Evolutionary conservation across 192 early-diverging fungal genomes (phyloP), one percentile per base, ranked within the genome.

Genomic region (Radiomyces spectabilis): DNA sequence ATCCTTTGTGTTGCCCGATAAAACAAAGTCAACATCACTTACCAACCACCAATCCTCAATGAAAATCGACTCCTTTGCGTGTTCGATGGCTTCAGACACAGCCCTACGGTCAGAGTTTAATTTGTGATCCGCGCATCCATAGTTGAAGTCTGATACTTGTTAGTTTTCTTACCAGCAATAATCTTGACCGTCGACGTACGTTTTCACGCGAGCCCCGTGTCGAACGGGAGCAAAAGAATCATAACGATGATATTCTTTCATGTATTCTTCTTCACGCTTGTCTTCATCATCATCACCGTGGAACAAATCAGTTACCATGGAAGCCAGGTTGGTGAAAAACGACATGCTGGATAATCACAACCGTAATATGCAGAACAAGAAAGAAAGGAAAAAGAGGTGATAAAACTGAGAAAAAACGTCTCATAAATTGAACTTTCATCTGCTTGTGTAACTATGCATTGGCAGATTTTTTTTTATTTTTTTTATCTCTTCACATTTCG

Each of bases 31-130:
- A 55, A 33, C 13, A 35, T 1, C 41, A 31, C 46, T 59, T 55
- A 84, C 83, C 51, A 93, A 71, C 85, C 90, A 93, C 91, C 91
- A 92, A 72, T 91, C 89, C 25, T 74, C 81, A 60, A 87, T 83
- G 59, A 79, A 85, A 55, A 88, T 86, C 41, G 61, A 61, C 29
- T 70, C 65, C 40, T 83, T 82, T 25, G 87, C 86, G 45, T 76
- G 71, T 55, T 77, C 68, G 49, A 90, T 67, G 12, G 86, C 86
- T 38, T 88, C 86, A 3, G 85, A 81, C 21, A 87, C 63, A 2
- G 87, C 83, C 64, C 64, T 66, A 26, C n/a, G n/a, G n/a, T n/a
- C n/a, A n/a, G n/a, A n/a, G n/a, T n/a, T n/a, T n/a, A n/a, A n/a
- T n/a, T n/a, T n/a, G n/a, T n/a, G n/a, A n/a, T n/a, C n/a, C n/a